phyloP scores from a whole-genome alignment of 345 rosid species.

The Leavenworthia alabamica region DNA sequence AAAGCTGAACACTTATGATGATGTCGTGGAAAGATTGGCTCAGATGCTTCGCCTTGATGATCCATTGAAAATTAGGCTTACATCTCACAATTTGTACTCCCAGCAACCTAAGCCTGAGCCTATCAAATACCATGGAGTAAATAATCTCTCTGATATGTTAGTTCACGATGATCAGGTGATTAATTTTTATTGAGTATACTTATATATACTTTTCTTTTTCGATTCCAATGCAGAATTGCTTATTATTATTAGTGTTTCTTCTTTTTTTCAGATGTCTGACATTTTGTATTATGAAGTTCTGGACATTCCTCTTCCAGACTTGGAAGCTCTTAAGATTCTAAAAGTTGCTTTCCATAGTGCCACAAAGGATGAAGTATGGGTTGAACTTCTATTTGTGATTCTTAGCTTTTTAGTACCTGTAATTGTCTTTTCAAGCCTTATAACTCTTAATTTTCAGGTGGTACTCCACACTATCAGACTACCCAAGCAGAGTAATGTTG shows the following conservation, averaged over 20 bases:
- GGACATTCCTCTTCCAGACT: conserved; percentile 97
- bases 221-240: background rate
- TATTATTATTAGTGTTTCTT: conserved; percentile 16
- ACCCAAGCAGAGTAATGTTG: conserved; percentile 93
- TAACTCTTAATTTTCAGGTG: conserved; percentile 40
- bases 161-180: conserved; percentile 86
- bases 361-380: conserved; percentile 70
- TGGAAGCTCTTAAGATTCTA: conserved; percentile 82
- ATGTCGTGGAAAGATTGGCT: conserved; percentile 85
- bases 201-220: background rate
- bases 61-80: conserved; percentile 83
- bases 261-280: conserved; percentile 68
- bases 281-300: conserved; percentile 92
- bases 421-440: conserved; percentile 5
- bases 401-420: background rate
- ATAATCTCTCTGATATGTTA: conserved; percentile 86
- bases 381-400: conserved; percentile 1
- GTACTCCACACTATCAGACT: conserved; percentile 75
- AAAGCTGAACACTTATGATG: conserved; percentile 76
- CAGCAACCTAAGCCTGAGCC: conserved; percentile 98
- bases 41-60: conserved; percentile 74
- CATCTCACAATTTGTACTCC: conserved; percentile 97
- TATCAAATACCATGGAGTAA: conserved; percentile 79
- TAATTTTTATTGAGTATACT: background rate
- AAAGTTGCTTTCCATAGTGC: conserved; percentile 91